Percentiles rank a stretch among this genome's conserved stretches.
Evolutionary conservation across 1,139 yeast genomes (phyloP).

Genomic region (Kluyveromyces sp.): DNA sequence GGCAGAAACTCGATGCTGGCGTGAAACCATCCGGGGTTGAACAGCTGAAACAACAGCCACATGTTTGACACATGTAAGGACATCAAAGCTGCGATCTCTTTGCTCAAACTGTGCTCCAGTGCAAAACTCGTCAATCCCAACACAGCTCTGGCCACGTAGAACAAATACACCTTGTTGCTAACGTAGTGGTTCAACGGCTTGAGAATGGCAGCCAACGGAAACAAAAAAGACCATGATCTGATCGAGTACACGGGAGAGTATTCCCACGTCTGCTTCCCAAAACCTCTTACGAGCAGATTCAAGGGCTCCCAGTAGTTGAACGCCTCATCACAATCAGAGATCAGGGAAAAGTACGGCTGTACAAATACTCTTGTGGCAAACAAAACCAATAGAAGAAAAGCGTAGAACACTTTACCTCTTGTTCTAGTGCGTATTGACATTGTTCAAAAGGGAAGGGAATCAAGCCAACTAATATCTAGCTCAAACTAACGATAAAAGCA

Average conservation of each 20-base stretch:
- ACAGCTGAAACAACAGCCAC: conserved; percentile 30
- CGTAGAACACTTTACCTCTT: conserved; percentile 9
- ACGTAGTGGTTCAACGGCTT: conserved; percentile 35
- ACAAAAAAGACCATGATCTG: conserved; percentile 71
- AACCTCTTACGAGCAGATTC: conserved; percentile 66
- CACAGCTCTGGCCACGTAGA: conserved; percentile 50
- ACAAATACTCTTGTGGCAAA: conserved; percentile 20
- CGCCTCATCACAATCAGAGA: conserved; percentile 82
- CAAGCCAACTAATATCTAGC: no score
- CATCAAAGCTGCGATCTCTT: conserved; percentile 21
- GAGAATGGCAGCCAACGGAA: conserved; percentile 43
- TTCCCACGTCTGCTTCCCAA: conserved; percentile 96
- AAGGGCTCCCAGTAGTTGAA: conserved; percentile 94
- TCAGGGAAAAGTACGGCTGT: conserved; percentile 33
- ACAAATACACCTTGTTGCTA: conserved; percentile 18
- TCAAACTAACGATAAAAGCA: no score
- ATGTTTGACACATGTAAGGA: conserved; percentile 36
- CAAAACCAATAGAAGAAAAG: conserved; percentile 12
- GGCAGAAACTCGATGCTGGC: conserved; percentile 83
- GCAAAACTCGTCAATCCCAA: conserved; percentile 46
- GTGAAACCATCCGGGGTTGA: conserved; percentile 54
- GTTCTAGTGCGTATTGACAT: background rate
- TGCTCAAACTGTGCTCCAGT: conserved; percentile 25
- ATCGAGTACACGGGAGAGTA: conserved; percentile 88
- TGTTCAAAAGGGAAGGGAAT: background rate